Percentiles rank a stretch among this genome's conserved stretches.
Conservation (phyloP, 805 yeast species). For the Pichia nakasei region DNA sequence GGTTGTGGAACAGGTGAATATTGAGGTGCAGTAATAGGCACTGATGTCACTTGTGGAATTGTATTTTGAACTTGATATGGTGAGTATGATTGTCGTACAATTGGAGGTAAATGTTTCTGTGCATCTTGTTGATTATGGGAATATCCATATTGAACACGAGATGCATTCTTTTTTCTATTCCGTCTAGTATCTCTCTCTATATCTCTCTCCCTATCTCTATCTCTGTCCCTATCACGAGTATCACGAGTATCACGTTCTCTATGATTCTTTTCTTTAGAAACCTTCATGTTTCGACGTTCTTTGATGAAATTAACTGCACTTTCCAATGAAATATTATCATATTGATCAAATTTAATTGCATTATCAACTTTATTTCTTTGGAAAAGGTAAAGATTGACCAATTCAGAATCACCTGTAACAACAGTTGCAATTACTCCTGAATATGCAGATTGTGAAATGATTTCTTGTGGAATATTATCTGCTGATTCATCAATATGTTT, state of each 20-base stretch:
- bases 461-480: conserved; percentile 31
- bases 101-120: conserved; percentile 8
- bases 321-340: conserved; percentile 55
- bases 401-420: conserved; percentile 39
- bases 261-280: not conserved
- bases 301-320: conserved; percentile 53
- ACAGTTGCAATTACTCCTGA: conserved; percentile 70
- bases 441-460: conserved; percentile 69
- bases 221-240: conserved; percentile 2
- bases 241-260: not conserved
- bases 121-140: conserved; percentile 9
- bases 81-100: conserved; percentile 4
- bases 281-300: conserved; percentile 32
- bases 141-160: conserved; percentile 1
- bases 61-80: conserved; percentile 2
- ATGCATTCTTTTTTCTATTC: conserved; percentile 2
- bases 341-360: conserved; percentile 77
- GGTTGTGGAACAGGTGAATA: not conserved
- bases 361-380: conserved; percentile 54
- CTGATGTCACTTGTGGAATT: not conserved
- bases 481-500: conserved; percentile 21
- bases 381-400: conserved; percentile 65
- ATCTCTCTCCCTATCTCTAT: conserved; percentile 4
- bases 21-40: no score
- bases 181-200: conserved; percentile 8